A percentile compares a stretch with the other conserved stretches of the same genome.
phyloP scores from a whole-genome alignment of 2,329 filamentous ascomycete genomes.

The Aspergillus fumigatiaffinis region DNA sequence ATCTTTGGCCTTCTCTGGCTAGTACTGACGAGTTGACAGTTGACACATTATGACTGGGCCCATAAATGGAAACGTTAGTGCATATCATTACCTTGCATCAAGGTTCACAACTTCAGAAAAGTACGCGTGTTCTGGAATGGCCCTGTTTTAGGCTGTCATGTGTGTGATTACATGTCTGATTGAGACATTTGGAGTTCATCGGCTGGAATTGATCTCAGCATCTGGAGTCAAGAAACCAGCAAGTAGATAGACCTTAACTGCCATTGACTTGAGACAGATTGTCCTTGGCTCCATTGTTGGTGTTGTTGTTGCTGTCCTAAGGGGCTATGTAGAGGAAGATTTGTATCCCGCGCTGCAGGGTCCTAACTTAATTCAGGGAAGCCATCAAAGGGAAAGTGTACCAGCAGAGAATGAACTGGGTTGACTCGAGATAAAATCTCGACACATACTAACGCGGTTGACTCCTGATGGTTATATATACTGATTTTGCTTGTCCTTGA shows the following conservation, averaged over 20 bases:
- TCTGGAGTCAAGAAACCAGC: neutral
- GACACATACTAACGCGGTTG: neutral
- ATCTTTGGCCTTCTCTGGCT: too few species aligned
- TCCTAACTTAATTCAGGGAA: neutral
- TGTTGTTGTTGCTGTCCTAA: too few species aligned
- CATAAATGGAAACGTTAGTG: neutral
- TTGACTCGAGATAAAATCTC: neutral
- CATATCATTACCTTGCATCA: neutral
- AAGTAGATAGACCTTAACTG: neutral
- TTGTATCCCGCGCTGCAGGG: neutral
- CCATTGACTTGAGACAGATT: neutral
- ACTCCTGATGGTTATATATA: neutral
- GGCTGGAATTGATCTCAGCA: neutral
- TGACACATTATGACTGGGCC: neutral
- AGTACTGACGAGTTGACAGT: neutral
- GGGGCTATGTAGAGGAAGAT: neutral
- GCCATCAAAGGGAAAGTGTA: neutral
- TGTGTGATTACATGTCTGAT: neutral
- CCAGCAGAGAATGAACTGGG: neutral
- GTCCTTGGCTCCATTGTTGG: neutral
- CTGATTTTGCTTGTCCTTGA: too few species aligned
- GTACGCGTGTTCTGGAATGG: constrained; percentile 26
- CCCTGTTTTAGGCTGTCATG: neutral
- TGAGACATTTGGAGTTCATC: neutral
- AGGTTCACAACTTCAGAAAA: neutral